phyloP scores from a whole-genome alignment of 495 filamentous ascomycete species.

The Cudoniella acicularis region DNA sequence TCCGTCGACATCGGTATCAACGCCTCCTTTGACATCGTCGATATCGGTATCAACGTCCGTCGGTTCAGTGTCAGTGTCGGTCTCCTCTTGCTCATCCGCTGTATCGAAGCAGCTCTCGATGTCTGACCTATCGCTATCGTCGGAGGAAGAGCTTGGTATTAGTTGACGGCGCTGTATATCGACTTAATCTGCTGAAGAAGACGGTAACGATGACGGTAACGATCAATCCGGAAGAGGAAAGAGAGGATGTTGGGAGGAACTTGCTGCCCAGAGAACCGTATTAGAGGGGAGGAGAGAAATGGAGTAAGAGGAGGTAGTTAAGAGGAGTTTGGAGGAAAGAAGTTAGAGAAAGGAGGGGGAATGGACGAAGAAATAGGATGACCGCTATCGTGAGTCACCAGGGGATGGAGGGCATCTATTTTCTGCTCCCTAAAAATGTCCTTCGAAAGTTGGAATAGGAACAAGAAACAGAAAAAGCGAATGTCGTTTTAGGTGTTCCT shows the following conservation, averaged over 20 bases:
- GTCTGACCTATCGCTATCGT: constrained; percentile 2
- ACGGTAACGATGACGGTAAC: neutral
- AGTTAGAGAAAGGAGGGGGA: constrained; percentile 14
- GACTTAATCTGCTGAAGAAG: neutral
- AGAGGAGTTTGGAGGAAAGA: constrained; percentile 18
- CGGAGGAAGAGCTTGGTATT: constrained; percentile 6
- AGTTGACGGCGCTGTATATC: constrained; percentile 1
- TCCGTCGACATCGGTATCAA: neutral
- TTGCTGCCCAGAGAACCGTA: constrained; percentile 3
- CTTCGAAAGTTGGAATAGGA: constrained; percentile 11
- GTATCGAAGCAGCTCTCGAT: constrained; percentile 10
- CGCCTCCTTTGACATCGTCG: constrained; percentile 12
- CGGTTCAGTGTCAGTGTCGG: constrained; percentile 6
- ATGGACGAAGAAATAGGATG: constrained; percentile 15
- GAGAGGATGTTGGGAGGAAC: constrained; percentile 3
- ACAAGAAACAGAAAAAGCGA: constrained; percentile 13
- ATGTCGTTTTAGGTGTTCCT: constrained; percentile 4
- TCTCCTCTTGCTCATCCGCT: constrained; percentile 7
- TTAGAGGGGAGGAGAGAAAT: constrained; percentile 12
- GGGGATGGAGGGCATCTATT: constrained; percentile 15
- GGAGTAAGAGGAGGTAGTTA: constrained; percentile 9
- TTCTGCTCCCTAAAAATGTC: constrained; percentile 13
- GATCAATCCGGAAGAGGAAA: constrained; percentile 1
- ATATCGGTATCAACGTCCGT: constrained; percentile 11
- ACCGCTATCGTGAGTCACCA: constrained; percentile 18